Percentiles rank a stretch among this genome's conserved stretches.
phyloP scores from a whole-genome alignment of 2,329 filamentous ascomycete species.

The Aspergillus texensis region DNA sequence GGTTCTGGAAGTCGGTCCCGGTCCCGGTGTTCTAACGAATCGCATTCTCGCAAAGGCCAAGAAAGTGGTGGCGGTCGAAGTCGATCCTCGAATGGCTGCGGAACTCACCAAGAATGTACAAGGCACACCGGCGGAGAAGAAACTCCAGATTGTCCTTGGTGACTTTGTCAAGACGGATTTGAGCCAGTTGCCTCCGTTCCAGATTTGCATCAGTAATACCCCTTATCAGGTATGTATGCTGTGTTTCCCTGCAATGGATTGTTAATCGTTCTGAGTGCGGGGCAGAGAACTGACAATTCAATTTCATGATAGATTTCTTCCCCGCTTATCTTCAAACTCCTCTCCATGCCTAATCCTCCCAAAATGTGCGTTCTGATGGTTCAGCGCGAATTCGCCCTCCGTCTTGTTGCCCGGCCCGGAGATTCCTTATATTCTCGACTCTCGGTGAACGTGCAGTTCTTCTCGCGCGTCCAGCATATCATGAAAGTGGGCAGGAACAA shows the following conservation, averaged over 20 bases:
- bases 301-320: constrained; percentile 70
- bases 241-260: background rate
- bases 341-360: constrained; percentile 77
- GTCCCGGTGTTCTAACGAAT: constrained; percentile 85
- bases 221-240: constrained; percentile 62
- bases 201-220: constrained; percentile 79
- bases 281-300: background rate
- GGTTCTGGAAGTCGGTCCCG: constrained; percentile 90
- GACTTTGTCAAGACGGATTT: constrained; percentile 87
- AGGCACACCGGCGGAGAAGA: constrained; percentile 79
- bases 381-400: constrained; percentile 90
- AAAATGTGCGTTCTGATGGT: constrained; percentile 84
- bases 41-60: constrained; percentile 86
- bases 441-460: constrained; percentile 92
- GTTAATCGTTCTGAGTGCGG: background rate
- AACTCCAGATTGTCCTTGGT: constrained; percentile 83
- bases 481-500: constrained; percentile 97
- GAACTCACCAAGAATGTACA: constrained; percentile 94
- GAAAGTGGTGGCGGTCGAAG: constrained; percentile 81
- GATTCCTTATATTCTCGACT: constrained; percentile 90
- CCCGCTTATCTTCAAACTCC: constrained; percentile 87
- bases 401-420: constrained; percentile 82
- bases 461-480: constrained; percentile 69
- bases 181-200: constrained; percentile 48
- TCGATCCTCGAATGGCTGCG: constrained; percentile 95